Conservation (phyloP, 768 basidiomycete species). For the Psilocybe cyanescens region DNA sequence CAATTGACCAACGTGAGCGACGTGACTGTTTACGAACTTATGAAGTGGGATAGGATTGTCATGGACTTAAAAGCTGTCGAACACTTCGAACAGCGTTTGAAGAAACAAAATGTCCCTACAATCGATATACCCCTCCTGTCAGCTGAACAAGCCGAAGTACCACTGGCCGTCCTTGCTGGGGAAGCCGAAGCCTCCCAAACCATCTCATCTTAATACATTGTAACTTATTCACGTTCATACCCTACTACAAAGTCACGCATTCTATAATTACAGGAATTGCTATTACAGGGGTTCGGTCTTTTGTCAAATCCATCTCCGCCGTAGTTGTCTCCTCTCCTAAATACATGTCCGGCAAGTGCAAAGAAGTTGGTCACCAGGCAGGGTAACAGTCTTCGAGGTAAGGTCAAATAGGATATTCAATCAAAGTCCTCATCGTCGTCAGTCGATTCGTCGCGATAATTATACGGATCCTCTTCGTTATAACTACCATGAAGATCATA, state of each 20-base stretch:
- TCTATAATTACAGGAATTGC: background rate
- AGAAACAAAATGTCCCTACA: conserved; percentile 44
- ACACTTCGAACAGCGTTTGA: conserved; percentile 66
- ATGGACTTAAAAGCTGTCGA: conserved; percentile 86
- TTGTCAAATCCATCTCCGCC: background rate
- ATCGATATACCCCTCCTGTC: conserved; percentile 23
- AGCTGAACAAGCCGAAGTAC: conserved; percentile 1
- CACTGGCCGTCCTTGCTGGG: background rate
- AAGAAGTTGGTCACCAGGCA: too few species aligned
- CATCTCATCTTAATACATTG: background rate
- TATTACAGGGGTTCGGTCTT: background rate
- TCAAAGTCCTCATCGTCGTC: too few species aligned
- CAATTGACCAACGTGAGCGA: conserved; percentile 66
- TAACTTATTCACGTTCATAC: background rate
- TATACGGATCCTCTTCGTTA: too few species aligned
- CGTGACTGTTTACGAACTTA: conserved; percentile 78
- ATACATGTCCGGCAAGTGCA: too few species aligned
- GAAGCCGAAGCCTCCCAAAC: background rate
- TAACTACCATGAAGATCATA: too few species aligned
- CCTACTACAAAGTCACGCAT: background rate
- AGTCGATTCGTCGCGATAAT: too few species aligned
- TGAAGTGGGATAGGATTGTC: conserved; percentile 83
- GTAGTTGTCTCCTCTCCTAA: background rate
- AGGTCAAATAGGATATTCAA: too few species aligned
- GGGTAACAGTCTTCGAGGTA: too few species aligned